These are phyloP conservation scores for Aspergillus floridensis DNA, from an alignment of 2,329 filamentous ascomycete species.

Conservation along the genomic window DNA sequence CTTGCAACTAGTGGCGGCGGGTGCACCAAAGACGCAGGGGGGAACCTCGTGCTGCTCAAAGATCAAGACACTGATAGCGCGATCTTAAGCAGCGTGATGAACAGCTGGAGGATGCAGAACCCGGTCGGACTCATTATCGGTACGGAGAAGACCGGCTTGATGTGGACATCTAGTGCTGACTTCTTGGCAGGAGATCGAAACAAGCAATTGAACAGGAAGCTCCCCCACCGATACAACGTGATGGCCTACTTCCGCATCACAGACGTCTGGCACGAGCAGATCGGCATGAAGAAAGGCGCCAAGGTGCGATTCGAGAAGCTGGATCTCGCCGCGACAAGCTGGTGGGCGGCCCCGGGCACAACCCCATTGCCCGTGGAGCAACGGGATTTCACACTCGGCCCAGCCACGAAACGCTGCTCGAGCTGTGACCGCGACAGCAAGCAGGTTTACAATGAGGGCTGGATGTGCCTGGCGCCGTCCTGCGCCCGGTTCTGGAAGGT, in stretches of 20 bases:
- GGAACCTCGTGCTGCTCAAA: slow-evolving; percentile 46
- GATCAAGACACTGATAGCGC: slow-evolving; percentile 43
- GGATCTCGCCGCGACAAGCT: slow-evolving; percentile 50
- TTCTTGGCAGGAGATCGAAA: slow-evolving; percentile 50
- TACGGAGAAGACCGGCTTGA: slow-evolving; percentile 27
- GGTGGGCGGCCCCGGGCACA: slow-evolving; percentile 53
- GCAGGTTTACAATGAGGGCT: slow-evolving; percentile 46
- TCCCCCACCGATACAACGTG: slow-evolving; percentile 62
- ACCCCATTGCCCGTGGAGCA: slow-evolving; percentile 26
- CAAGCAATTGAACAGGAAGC: slow-evolving; percentile 45
- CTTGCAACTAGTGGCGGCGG: slow-evolving; percentile 52
- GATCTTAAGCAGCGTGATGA: slow-evolving; percentile 43
- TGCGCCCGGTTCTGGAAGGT: slow-evolving; percentile 60
- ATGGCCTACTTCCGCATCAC: slow-evolving; percentile 69
- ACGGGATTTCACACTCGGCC: slow-evolving; percentile 31
- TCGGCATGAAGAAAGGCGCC: slow-evolving; percentile 43
- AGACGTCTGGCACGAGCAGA: slow-evolving; percentile 64
- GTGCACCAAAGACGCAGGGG: slow-evolving; percentile 46
- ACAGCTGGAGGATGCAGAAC: slow-evolving; percentile 47
- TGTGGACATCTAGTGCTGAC: slow-evolving; percentile 14
- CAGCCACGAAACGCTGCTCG: slow-evolving; percentile 33
- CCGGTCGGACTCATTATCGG: slow-evolving; percentile 58
- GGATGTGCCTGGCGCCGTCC: slow-evolving; percentile 56
- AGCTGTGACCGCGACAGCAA: slow-evolving; percentile 40
- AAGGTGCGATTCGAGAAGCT: slow-evolving; percentile 67